A percentile compares a stretch with the other conserved stretches of the same genome.
These are phyloP conservation scores for Warburgia ugandensis DNA, from an alignment of 164 flowering plant species.

Conservation along the genomic window DNA sequence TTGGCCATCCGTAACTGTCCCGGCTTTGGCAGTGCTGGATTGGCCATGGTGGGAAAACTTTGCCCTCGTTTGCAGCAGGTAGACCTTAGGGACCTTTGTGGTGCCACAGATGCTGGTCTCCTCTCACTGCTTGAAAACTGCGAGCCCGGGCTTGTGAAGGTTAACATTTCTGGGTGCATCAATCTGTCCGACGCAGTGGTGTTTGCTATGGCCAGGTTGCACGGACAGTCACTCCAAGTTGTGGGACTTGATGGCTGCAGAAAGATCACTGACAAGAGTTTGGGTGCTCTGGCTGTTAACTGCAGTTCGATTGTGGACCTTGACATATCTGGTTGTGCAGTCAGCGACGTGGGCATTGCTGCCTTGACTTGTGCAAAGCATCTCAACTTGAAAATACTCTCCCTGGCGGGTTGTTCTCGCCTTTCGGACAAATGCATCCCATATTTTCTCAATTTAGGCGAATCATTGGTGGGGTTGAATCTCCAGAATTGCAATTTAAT, in stretches of 20 bases:
- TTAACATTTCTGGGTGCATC: slow-evolving; percentile 46
- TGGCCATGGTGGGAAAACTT: slow-evolving; percentile 46
- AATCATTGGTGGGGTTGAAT: slow-evolving; percentile 60
- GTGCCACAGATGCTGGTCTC: slow-evolving; percentile 59
- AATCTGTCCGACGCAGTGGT: slow-evolving; percentile 54
- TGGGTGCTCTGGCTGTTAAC: slow-evolving; percentile 48
- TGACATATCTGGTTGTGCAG: slow-evolving; percentile 50
- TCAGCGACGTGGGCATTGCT: slow-evolving; percentile 51
- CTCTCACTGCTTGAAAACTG: slow-evolving; percentile 37
- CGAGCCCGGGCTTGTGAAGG: slow-evolving; percentile 48
- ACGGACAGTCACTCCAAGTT: slow-evolving; percentile 56
- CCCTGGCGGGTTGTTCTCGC: slow-evolving; percentile 52
- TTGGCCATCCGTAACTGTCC: slow-evolving; percentile 56
- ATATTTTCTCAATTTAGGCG: slow-evolving; percentile 38
- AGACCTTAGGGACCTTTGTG: slow-evolving; percentile 50
- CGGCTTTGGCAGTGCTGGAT: slow-evolving; percentile 48
- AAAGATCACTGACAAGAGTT: slow-evolving; percentile 48
- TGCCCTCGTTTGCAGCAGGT: slow-evolving; percentile 55
- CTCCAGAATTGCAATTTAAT: slow-evolving; percentile 55
- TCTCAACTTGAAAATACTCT: slow-evolving; percentile 48
- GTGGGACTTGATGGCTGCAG: slow-evolving; percentile 57
- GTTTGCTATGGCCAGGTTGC: slow-evolving; percentile 30
- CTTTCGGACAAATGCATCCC: slow-evolving; percentile 48
- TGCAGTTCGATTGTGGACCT: slow-evolving; percentile 48
- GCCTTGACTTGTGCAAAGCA: slow-evolving; percentile 36